Evolutionary conservation across 441 rosid species (phyloP).

Genomic region (Theobroma grandiflorum): DNA sequence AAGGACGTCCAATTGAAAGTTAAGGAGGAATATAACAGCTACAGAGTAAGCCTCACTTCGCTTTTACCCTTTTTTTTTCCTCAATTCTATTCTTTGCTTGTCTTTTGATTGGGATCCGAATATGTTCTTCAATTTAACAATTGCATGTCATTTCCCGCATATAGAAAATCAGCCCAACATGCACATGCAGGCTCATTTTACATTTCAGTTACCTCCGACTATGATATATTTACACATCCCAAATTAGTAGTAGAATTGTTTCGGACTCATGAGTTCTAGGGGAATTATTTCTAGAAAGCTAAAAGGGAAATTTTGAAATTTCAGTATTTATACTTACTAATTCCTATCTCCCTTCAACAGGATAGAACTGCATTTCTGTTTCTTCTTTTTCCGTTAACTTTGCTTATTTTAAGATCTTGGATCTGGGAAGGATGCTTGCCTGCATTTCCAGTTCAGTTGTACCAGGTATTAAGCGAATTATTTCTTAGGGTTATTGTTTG

Average conservation of each 20-base stretch:
- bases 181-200: not conserved
- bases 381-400: conserved; percentile 76
- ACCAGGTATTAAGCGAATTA: conserved; percentile 57
- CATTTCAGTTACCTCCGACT: not conserved
- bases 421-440: conserved; percentile 95
- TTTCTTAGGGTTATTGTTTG: not conserved
- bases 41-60: conserved; percentile 59
- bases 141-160: not conserved
- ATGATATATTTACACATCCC: not conserved
- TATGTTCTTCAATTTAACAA: not conserved
- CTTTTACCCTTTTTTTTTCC: not conserved
- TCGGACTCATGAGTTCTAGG: not conserved
- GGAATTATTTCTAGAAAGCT: not conserved
- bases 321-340: not conserved
- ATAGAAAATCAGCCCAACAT: not conserved
- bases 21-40: conserved; percentile 97
- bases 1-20: conserved; percentile 95
- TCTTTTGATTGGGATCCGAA: not conserved
- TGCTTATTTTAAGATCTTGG: conserved; percentile 78
- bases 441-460: conserved; percentile 93
- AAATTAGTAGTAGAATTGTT: not conserved
- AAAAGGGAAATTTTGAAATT: not conserved
- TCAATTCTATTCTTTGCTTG: not conserved
- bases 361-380: conserved; percentile 94
- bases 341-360: conserved; percentile 50